Evolutionary conservation across 192 early-diverging fungal species (phyloP), one percentile per base, ranked within the genome.

Genomic region (Linnemannia elongata): DNA sequence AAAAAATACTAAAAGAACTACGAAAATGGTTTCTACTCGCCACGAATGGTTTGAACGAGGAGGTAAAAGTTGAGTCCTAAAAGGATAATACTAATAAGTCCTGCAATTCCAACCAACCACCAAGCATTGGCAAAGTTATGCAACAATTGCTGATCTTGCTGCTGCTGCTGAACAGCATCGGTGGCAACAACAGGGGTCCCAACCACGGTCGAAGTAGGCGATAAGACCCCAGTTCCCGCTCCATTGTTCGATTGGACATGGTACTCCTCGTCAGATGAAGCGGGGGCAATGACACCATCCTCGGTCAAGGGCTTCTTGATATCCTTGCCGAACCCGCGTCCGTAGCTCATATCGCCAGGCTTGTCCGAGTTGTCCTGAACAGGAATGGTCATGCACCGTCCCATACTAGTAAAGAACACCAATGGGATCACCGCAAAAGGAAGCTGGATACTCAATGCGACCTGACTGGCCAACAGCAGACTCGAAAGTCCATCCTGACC

Each of bases 371-470:
- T 81, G 44, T 80, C 82, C 41, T 82, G 68, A 24, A 87, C 74
- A 68, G 81, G 70, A 69, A 89, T 84, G 20, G 82, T 89, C 94
- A 94, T 94, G 35, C 92, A 79, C 1, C 83, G 76, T 47, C 89
- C 88, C 88, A 63, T 89, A 36, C 90, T 76, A 0, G 95, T 95
- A 71, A 97, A 94, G 54, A 90, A 89, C 18, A 96, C 92, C 63
- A 97, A 88, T 24, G 95, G 96, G 86, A 96, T 92, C 20, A 97
- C 94, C 8, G 95, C 95, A 88, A 97, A 97, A 8, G 96, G 95
- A 27, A 97, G 77, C 77, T 97, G 96, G 38, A 97, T 72, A 81
- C 92, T 92, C 12, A 97, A 76, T 2, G 95, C 94, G n/a, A 97
- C 95, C 80, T 97, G 96, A 78, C 90, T 92, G 6, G 89, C 90